Evolutionary conservation across 805 yeast genomes (phyloP), one percentile per base, ranked within the genome.

Genomic region (Teunomyces barrocoloradensis): DNA sequence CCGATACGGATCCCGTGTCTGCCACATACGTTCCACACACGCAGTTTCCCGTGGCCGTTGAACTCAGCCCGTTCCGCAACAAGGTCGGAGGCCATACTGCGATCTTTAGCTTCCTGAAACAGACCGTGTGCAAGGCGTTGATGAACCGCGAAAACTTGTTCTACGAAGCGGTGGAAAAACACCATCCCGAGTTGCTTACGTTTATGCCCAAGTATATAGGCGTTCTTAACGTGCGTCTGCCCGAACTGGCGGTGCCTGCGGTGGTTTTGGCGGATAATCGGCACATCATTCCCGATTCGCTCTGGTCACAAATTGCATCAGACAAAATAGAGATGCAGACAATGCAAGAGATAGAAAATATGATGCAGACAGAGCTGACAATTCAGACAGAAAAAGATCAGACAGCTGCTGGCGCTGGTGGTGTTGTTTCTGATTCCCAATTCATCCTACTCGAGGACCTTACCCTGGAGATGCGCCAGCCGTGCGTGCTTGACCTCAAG

Each of bases 51-150:
- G 67, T 89, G 27, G 87, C 96, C 1, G 96, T 91, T 1, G 97
- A 92, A 63, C 69, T 92, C 49, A 81, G 88, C 45, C 98, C 98
- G 1, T 92, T 91, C 68, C 84, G 85, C 47, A 90, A 94, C 62
- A 90, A 88, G 61, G 98, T 94, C 18, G 99, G 99, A 6, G 99
- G 99, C 0, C 99, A 94, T 63, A 92, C 97, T 0, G 97, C 97
- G 1, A 90, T 94, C 30, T 94, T 92, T 70, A 80, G 92, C 53
- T 94, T 94, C 62, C 86, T 96, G 4, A 87, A 84, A 55, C 75
- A 88, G 49, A 98, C 97, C 0, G 96, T 94, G 13, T 94, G 98
- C 66, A 94, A 94, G 65, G 94, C 94, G 0, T 73, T 95, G 50
- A 89, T 90, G 50, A 89, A 88, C 58, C 77, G 96, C 48, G 99